Conservation (phyloP, 1,284 basidiomycete species). For the Naganishia sp. region DNA sequence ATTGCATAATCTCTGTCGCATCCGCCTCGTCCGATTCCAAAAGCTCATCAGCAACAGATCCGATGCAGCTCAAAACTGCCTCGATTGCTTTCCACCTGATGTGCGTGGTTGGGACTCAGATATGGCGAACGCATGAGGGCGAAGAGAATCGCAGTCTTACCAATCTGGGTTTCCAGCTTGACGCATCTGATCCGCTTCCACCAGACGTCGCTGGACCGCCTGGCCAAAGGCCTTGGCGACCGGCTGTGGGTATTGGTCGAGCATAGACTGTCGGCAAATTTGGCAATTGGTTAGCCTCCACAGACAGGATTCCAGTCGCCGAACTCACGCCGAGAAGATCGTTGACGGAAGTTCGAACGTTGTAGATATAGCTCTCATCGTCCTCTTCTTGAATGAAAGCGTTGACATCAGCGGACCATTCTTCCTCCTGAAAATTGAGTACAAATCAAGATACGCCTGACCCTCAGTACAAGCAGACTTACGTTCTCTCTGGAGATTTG, state of each 20-base stretch:
- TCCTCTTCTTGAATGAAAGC: conserved; percentile 93
- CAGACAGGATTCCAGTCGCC: background rate
- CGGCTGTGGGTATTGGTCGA: conserved; percentile 66
- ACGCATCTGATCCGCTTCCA: conserved; percentile 42
- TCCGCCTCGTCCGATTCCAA: conserved; percentile 75
- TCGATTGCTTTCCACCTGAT: conserved; percentile 86
- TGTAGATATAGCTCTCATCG: conserved; percentile 80
- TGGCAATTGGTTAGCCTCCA: conserved; percentile 12
- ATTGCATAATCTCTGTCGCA: conserved; percentile 60
- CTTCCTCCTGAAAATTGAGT: conserved; percentile 67
- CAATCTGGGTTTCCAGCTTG: conserved; percentile 49
- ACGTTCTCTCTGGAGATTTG: conserved; percentile 91
- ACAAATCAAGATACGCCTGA: background rate
- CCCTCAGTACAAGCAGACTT: conserved; percentile 40
- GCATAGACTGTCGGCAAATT: conserved; percentile 61
- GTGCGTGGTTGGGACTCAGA: conserved; percentile 8
- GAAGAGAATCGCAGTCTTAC: conserved; percentile 38
- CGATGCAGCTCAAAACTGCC: conserved; percentile 78
- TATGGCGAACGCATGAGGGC: too few relatives aligned
- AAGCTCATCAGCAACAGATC: conserved; percentile 76
- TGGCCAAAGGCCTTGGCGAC: conserved; percentile 64
- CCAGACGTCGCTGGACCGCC: conserved; percentile 58
- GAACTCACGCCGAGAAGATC: conserved; percentile 73
- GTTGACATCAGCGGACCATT: conserved; percentile 85
- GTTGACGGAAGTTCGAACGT: conserved; percentile 77